Evolutionary conservation across 805 yeast genomes (phyloP).

Genomic region (Starmerella asiatica): DNA sequence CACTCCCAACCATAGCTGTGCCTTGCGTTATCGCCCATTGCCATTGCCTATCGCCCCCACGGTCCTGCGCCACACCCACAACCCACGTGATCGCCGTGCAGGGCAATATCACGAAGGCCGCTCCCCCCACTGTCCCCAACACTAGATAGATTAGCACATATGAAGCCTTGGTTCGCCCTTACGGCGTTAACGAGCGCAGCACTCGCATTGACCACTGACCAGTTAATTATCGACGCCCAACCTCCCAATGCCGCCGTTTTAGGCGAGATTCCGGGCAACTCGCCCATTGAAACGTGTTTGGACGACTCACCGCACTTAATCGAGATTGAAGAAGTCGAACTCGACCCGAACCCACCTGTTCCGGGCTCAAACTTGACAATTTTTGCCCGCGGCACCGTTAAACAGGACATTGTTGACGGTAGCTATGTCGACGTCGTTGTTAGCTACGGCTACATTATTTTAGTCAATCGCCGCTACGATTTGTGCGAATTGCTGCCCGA

Average conservation of each 20-base stretch:
- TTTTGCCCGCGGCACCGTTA: constrained; percentile 53
- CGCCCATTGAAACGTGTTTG: constrained; percentile 76
- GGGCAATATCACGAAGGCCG: constrained; percentile 4
- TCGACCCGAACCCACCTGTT: constrained; percentile 78
- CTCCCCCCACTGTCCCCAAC: constrained; percentile 1
- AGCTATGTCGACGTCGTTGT: constrained; percentile 93
- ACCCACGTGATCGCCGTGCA: constrained; percentile 9
- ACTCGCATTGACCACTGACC: neutral
- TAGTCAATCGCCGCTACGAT: constrained; percentile 81
- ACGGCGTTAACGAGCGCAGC: neutral
- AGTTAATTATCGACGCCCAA: neutral
- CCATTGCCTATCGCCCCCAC: too few relatives aligned
- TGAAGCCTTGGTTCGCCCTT: neutral
- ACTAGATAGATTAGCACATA: constrained; percentile 4
- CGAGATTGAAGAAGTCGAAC: constrained; percentile 41
- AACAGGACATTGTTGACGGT: constrained; percentile 54
- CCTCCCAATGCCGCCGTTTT: neutral
- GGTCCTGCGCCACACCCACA: too few relatives aligned
- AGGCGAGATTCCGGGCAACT: constrained; percentile 60
- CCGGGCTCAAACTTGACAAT: constrained; percentile 78
- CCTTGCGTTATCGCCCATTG: too few relatives aligned
- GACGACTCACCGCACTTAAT: constrained; percentile 48
- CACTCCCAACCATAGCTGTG: too few relatives aligned
- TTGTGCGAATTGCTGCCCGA: constrained; percentile 76
- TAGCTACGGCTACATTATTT: constrained; percentile 77